phyloP scores from a whole-genome alignment of 768 basidiomycete genomes.

The Suillus ampliporus region DNA sequence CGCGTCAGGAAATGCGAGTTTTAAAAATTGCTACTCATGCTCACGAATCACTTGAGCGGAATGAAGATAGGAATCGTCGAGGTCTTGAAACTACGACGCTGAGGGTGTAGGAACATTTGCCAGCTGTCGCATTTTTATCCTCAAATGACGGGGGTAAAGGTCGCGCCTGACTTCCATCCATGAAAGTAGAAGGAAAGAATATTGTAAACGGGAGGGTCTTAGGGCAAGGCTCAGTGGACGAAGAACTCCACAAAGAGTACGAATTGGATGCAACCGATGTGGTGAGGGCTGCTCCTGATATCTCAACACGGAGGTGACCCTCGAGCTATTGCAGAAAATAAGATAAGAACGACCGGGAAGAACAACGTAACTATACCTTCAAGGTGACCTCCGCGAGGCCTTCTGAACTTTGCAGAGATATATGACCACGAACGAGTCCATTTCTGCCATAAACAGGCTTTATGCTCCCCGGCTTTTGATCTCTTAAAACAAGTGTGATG shows the following conservation, averaged over 20 bases:
- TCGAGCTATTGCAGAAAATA: conserved; percentile 27
- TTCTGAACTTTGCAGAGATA: conserved; percentile 19
- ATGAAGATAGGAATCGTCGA: conserved; percentile 48
- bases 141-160: conserved; percentile 58
- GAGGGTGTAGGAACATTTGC: conserved; percentile 52
- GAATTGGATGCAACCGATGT: conserved; percentile 24
- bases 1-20: conserved; percentile 1
- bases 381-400: conserved; percentile 25
- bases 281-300: conserved; percentile 18
- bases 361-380: conserved; percentile 24
- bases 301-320: conserved; percentile 26
- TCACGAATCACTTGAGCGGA: conserved; percentile 54
- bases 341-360: background rate
- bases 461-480: conserved; percentile 28
- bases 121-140: conserved; percentile 22
- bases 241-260: conserved; percentile 24
- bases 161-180: conserved; percentile 36
- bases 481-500: conserved; percentile 29
- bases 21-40: conserved; percentile 16
- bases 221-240: conserved; percentile 34
- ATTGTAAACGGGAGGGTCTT: conserved; percentile 47
- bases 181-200: conserved; percentile 52
- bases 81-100: conserved; percentile 46
- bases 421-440: conserved; percentile 29
- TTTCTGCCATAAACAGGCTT: conserved; percentile 27